Percentiles rank a stretch among this genome's conserved stretches.
Evolutionary conservation across 1,139 yeast species (phyloP).

Genomic region (Kurtzmaniella natalensis): DNA sequence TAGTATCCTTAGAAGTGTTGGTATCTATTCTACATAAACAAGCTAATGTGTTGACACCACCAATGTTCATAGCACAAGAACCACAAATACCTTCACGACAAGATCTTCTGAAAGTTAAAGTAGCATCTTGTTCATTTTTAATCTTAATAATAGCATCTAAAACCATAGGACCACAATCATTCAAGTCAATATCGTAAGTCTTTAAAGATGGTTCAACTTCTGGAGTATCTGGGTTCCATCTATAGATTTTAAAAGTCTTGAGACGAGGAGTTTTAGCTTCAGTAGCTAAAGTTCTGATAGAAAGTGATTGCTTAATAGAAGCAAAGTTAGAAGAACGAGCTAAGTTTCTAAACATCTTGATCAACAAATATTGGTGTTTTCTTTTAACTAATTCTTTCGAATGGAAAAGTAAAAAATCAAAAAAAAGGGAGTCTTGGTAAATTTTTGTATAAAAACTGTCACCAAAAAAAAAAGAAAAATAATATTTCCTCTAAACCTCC

Average conservation of each 20-base stretch:
- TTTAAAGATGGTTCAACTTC: slow-evolving; percentile 87
- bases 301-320: slow-evolving; percentile 1
- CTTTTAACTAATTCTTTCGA: not conserved
- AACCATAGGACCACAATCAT: slow-evolving; percentile 96
- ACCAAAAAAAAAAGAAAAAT: slow-evolving; percentile 2
- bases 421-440: slow-evolving; percentile 3
- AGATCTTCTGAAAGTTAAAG: slow-evolving; percentile 94
- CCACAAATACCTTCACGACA: slow-evolving; percentile 99
- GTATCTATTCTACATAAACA: slow-evolving; percentile 92
- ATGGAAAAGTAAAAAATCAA: not conserved
- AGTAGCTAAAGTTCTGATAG: slow-evolving; percentile 39
- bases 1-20: slow-evolving; percentile 67
- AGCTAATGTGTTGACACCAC: slow-evolving; percentile 95
- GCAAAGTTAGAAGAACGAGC: slow-evolving; percentile 5
- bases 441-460: slow-evolving; percentile 3
- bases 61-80: slow-evolving; percentile 99
- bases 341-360: slow-evolving; percentile 7
- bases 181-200: slow-evolving; percentile 78
- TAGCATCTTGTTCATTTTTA: slow-evolving; percentile 93
- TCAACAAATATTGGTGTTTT: not conserved
- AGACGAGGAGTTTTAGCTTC: slow-evolving; percentile 46
- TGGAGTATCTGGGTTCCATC: slow-evolving; percentile 99
- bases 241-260: slow-evolving; percentile 87
- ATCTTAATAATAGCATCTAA: slow-evolving; percentile 91
- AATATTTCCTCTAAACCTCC: not conserved